Base-by-base conservation (phyloP, 805 yeast species). In the Ogataea minuta region DNA sequence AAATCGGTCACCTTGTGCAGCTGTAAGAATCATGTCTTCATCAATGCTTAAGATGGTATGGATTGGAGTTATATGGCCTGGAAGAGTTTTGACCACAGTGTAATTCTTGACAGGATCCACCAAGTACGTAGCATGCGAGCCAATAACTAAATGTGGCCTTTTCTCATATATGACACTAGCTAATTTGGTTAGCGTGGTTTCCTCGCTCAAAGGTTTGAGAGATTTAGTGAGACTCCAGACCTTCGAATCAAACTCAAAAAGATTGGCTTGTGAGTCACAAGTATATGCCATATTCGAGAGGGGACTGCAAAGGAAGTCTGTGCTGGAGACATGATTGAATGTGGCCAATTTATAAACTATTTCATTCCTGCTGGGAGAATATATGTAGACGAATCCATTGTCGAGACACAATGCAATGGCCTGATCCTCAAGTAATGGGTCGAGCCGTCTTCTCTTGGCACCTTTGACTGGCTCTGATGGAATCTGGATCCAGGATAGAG, bases 1-100 rank as follows among this genome's bases (percentile, higher is more conserved):
- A 59, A 86, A 88, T 50, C 97, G 74, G 60, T 90, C 98, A 44
- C 81, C 81, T 24, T 68, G 67, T 2, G 96, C 95, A 36, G 83
- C 47, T 9, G 93, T 81, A 29, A 85, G 60, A 50, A 88, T 77
- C 31, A 64, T 66, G 32, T 73, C 72, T 7, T 62, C 59, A 7
- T 53, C 44, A 13, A 71, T 55, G 5, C 72, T 63, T 25, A 71
- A 41, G 9, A 81, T 61, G 9, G 77, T 61, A 50, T 68, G 70
- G 28, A 87, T 72, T 4, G 88, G 81, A 13, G 84, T 73, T 21
- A 85, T 76, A 56, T 87, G 95, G 19, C 91, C 95, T 2, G 95
- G 88, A 56, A 76, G 79, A 2, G 79, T 71, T 49, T 67, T 68
- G 12, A 72, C 60, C 2, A 77, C 62, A 36, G 63, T 61, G 28